phyloP scores from a whole-genome alignment of 2,329 filamentous ascomycete species.

The Zymoseptoria pseudotritici region DNA sequence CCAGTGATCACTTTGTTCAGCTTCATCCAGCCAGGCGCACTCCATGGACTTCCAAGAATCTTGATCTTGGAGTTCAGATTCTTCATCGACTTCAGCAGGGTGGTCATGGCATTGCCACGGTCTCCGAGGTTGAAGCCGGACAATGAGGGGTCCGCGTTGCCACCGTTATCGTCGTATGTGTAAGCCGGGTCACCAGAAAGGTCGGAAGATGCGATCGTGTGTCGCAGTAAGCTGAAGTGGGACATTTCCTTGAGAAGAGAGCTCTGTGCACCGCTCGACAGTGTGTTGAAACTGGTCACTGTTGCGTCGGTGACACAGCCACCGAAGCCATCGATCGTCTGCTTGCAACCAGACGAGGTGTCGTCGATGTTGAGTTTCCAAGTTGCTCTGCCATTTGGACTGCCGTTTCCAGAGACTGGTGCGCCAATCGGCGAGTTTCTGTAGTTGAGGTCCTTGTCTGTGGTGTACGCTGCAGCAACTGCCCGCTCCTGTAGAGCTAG shows the following conservation, averaged over 20 bases:
- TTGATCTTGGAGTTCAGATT: slow-evolving; percentile 7
- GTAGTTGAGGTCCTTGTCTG: not conserved
- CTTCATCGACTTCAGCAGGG: slow-evolving; percentile 12
- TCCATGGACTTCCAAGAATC: slow-evolving; percentile 15
- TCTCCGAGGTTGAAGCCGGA: slow-evolving; percentile 12
- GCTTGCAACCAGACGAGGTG: slow-evolving; percentile 12
- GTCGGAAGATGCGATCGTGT: slow-evolving; percentile 16
- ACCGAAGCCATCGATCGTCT: slow-evolving; percentile 15
- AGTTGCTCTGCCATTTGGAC: not conserved
- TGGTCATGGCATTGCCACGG: slow-evolving; percentile 15
- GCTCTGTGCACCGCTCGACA: slow-evolving; percentile 7
- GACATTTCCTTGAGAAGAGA: slow-evolving; percentile 9
- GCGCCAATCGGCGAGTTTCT: not conserved
- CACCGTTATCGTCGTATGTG: slow-evolving; percentile 15
- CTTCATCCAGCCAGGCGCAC: slow-evolving; percentile 19
- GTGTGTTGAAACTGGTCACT: slow-evolving; percentile 10
- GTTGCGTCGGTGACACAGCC: slow-evolving; percentile 17
- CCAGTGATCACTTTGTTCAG: slow-evolving; percentile 8
- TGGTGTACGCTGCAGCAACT: not conserved
- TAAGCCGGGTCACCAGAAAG: slow-evolving; percentile 13
- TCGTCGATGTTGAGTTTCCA: slow-evolving; percentile 20
- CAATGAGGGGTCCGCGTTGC: slow-evolving; percentile 7
- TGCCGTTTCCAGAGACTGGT: not conserved
- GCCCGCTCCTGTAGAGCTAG: not conserved
- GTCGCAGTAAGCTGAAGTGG: slow-evolving; percentile 16